Percentiles rank a stretch among this genome's conserved stretches.
Conservation (phyloP, 1,284 basidiomycete genomes). For the Moniliophthora roreri region DNA sequence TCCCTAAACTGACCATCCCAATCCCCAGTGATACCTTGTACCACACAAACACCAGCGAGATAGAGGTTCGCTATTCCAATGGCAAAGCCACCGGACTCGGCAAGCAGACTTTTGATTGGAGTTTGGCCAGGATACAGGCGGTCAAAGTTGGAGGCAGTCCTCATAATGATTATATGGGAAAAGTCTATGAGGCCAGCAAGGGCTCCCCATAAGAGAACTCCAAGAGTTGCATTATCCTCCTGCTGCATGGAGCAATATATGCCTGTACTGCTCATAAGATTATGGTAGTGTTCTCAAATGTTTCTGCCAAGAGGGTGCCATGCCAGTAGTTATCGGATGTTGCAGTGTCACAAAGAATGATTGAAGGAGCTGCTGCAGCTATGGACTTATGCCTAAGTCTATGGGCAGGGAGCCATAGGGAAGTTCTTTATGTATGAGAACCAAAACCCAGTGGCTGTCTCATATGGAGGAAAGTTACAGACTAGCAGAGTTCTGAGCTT, state of each 20-base stretch:
- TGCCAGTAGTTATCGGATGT: conserved; percentile 45
- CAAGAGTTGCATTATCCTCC: conserved; percentile 37
- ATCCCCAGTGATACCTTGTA: conserved; percentile 27
- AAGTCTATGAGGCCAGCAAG: conserved; percentile 40
- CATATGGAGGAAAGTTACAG: too few relatives aligned
- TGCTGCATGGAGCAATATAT: conserved; percentile 42
- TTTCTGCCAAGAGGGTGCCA: conserved; percentile 35
- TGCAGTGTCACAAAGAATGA: conserved; percentile 33
- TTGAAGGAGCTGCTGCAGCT: conserved; percentile 30
- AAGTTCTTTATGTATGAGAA: too few relatives aligned
- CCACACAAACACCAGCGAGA: conserved; percentile 28
- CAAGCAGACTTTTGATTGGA: conserved; percentile 23
- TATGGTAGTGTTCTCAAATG: conserved; percentile 40
- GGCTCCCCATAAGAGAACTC: conserved; percentile 38
- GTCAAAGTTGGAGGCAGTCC: conserved; percentile 46
- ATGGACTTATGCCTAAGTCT: conserved; percentile 32
- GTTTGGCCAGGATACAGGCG: conserved; percentile 29
- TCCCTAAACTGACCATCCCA: conserved; percentile 26
- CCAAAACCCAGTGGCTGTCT: too few relatives aligned
- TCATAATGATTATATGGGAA: conserved; percentile 41
- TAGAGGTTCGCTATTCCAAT: conserved; percentile 22
- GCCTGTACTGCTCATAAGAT: conserved; percentile 34
- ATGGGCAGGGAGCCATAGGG: too few relatives aligned
- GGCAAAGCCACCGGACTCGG: conserved; percentile 18
- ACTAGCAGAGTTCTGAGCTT: too few relatives aligned